Evolutionary conservation across 495 filamentous ascomycete species (phyloP).

Genomic region (Talaromyces liani): DNA sequence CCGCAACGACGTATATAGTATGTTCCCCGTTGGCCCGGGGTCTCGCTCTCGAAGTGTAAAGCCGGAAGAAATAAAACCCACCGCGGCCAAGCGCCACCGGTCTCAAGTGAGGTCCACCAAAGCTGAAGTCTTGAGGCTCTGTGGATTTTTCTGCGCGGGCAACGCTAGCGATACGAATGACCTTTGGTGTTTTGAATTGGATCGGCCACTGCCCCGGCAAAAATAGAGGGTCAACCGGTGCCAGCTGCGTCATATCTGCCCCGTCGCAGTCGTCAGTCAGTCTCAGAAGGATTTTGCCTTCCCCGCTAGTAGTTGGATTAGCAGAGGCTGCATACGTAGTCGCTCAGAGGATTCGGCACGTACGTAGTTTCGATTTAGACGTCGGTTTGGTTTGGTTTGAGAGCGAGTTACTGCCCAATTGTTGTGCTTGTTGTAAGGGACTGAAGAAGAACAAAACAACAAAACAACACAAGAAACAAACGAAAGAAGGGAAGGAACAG

Average conservation of each 20-base stretch:
- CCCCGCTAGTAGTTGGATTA: background rate
- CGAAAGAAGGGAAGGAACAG: background rate
- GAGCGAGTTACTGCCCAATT: background rate
- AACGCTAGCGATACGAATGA: background rate
- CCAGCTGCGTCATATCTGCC: constrained; percentile 1
- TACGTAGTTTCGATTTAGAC: background rate
- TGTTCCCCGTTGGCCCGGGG: background rate
- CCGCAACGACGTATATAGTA: background rate
- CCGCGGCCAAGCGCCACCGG: background rate
- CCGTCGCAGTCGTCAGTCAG: background rate
- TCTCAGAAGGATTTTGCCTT: background rate
- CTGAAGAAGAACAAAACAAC: background rate
- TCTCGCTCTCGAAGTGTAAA: background rate
- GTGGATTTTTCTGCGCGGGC: background rate
- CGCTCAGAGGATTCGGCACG: background rate
- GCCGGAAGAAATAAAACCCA: background rate
- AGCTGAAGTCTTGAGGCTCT: background rate
- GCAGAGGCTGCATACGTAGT: background rate
- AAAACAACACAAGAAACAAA: background rate
- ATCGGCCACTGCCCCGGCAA: background rate
- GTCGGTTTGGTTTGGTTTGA: background rate
- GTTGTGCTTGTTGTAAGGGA: background rate
- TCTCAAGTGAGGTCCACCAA: background rate
- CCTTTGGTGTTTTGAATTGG: background rate
- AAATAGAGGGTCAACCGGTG: constrained; percentile 1